Evolutionary conservation across 2,329 filamentous ascomycete genomes (phyloP), one percentile per base, ranked within the genome.

Genomic region (Penicillium sumatraense): DNA sequence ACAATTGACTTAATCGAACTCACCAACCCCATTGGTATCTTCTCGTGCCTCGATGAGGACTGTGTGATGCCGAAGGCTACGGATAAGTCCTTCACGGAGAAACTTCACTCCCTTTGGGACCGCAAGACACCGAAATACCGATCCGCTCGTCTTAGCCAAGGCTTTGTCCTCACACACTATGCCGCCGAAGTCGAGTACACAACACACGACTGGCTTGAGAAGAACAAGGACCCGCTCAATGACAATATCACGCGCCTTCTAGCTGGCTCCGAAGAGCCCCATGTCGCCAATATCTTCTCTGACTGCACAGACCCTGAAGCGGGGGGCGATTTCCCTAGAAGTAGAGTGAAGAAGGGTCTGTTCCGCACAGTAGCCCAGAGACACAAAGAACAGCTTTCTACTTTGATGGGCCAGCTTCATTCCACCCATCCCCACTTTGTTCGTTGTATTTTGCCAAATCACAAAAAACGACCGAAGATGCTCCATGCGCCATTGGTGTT

Each of bases 1-100:
- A 99, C 95, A 0, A 99, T 99, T 65, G 95, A 99, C 68, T 82
- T 99, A 41, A 99, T 99, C 60, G 95, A 99, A 75, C 75, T 99
- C 29, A 85, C 95, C 0, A 99, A 99, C 65, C 95, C 95, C 0
- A 99, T 99, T 54, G 96, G 95, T 79, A 96, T 99, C 67, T 99
- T 99, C 75, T 98, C 95, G 0, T 99, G 96, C 69, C 81, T 99
- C 14, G 95, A 99, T 64, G 95, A 99, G 75, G 95, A 99, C 75
- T 95, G 89, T 45, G 96, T 99, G 27, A 99, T 99, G 95, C 95
- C 95, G 27, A 99, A 98, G 75, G 95, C 95, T 3, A 97, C 93
- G 1, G 96, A 99, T 74, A 93, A 90, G 74, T 91, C 90, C 7
- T 99, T 99, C 68, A 98, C 93, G 0, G 96, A 99, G 67, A 99